phyloP scores from a whole-genome alignment of 106 monocot species.

The Allium cepa region DNA sequence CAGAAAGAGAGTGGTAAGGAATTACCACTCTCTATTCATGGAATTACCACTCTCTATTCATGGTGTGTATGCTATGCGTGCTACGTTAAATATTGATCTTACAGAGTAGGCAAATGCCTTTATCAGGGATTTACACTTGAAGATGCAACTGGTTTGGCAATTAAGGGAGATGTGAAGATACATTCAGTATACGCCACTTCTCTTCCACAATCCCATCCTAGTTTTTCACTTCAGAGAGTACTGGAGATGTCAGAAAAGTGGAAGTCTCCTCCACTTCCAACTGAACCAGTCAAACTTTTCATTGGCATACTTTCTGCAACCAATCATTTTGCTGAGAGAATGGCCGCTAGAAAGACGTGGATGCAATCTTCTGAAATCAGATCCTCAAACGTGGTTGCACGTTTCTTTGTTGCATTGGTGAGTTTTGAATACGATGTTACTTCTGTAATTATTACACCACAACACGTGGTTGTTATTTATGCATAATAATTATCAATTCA shows the following conservation, averaged over 20 bases:
- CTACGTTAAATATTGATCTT: not conserved
- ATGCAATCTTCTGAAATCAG: constrained; percentile 75
- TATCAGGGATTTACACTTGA: constrained; percentile 91
- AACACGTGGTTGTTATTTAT: too few species aligned
- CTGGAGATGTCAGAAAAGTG: constrained; percentile 84
- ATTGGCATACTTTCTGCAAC: constrained; percentile 85
- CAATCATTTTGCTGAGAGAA: constrained; percentile 95
- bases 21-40: not conserved
- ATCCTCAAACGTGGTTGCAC: constrained; percentile 60
- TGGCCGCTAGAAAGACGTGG: constrained; percentile 95
- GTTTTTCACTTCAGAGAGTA: constrained; percentile 81
- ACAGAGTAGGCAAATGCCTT: constrained; percentile 4
- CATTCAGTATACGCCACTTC: constrained; percentile 85
- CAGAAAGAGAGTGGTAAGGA: too few species aligned
- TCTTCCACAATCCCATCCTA: constrained; percentile 83
- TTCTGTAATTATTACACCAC: too few species aligned
- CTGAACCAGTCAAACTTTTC: constrained; percentile 52
- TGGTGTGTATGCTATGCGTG: too few species aligned
- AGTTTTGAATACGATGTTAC: constrained; percentile 2
- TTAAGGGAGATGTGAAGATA: constrained; percentile 82
- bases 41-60: not conserved
- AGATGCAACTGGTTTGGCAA: constrained; percentile 89
- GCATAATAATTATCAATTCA: too few species aligned
- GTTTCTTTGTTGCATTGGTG: constrained; percentile 95
- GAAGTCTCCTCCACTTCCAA: constrained; percentile 48